phyloP scores from a whole-genome alignment of 2,329 filamentous ascomycete species.

The Ceratocystis eucalypticola region DNA sequence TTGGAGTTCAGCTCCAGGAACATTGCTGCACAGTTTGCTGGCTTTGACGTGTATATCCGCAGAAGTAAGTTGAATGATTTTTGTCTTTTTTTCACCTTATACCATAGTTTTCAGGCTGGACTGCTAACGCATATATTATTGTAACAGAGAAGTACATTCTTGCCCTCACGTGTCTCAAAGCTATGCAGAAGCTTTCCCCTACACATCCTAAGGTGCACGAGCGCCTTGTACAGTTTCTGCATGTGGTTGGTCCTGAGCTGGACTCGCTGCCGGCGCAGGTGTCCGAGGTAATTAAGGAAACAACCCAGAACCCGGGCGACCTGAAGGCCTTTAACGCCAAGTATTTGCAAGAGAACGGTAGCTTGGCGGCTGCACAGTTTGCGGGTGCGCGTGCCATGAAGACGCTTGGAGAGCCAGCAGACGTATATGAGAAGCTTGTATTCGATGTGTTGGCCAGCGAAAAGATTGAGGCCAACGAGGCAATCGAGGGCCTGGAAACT shows the following conservation, averaged over 20 bases:
- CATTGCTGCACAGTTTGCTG: slow-evolving; percentile 67
- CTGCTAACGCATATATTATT: not conserved
- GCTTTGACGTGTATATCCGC: slow-evolving; percentile 80
- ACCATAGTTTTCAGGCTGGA: too few relatives aligned
- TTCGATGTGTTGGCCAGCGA: slow-evolving; percentile 41
- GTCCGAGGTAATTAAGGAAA: slow-evolving; percentile 51
- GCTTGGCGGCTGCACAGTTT: slow-evolving; percentile 48
- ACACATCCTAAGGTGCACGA: slow-evolving; percentile 61
- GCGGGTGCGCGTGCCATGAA: slow-evolving; percentile 48
- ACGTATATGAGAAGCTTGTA: slow-evolving; percentile 49
- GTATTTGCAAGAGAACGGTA: slow-evolving; percentile 48
- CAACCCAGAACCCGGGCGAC: slow-evolving; percentile 40
- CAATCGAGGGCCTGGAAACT: slow-evolving; percentile 32
- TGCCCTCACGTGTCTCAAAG: slow-evolving; percentile 71
- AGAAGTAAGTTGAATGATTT: slow-evolving; percentile 48
- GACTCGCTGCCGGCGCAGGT: slow-evolving; percentile 52
- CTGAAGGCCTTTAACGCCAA: slow-evolving; percentile 52
- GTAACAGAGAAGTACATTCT: slow-evolving; percentile 67
- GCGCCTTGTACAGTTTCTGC: slow-evolving; percentile 56
- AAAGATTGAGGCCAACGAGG: slow-evolving; percentile 41
- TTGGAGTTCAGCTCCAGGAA: slow-evolving; percentile 71
- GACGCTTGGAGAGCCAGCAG: slow-evolving; percentile 41
- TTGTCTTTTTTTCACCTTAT: too few relatives aligned
- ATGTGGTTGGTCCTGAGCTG: slow-evolving; percentile 42
- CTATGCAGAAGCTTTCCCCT: slow-evolving; percentile 54